Percentiles rank a stretch among this genome's conserved stretches.
phyloP scores from a whole-genome alignment of 2,329 filamentous ascomycete genomes.

The Zasmidium cellare region DNA sequence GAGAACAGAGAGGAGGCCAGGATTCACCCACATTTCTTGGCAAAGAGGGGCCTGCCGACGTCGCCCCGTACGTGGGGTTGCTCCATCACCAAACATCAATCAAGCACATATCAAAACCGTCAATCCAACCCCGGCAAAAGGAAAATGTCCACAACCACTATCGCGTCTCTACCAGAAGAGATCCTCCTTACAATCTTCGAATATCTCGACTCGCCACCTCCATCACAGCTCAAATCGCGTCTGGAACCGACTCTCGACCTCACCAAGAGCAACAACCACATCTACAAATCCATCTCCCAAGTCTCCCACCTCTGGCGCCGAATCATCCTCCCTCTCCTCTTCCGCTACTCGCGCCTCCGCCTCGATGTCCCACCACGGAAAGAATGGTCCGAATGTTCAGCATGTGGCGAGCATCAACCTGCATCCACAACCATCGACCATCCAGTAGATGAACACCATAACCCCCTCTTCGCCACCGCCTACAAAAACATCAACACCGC shows the following conservation, averaged over 20 bases:
- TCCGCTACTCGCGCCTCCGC: conserved; percentile 52
- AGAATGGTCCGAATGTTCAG: conserved; percentile 3
- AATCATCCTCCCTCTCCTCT: conserved; percentile 57
- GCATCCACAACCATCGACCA: no score
- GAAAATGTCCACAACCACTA: background rate
- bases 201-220: conserved; percentile 53
- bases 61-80: no score
- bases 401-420: conserved; percentile 4
- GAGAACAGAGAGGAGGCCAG: no score
- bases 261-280: conserved; percentile 33
- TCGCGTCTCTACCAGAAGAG: conserved; percentile 58
- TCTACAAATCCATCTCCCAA: conserved; percentile 57
- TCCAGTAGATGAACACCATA: no score
- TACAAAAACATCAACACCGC: no score
- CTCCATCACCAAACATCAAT: no score
- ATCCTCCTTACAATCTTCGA: conserved; percentile 59
- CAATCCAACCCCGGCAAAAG: no score
- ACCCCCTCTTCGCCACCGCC: no score
- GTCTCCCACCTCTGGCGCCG: conserved; percentile 57
- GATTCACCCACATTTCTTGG: background rate
- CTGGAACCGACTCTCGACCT: conserved; percentile 51
- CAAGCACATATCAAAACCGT: no score
- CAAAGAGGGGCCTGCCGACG: background rate
- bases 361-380: conserved; percentile 5
- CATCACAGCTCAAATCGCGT: conserved; percentile 51